Percentiles rank a stretch among this genome's conserved stretches.
phyloP scores from a whole-genome alignment of 179 eudicot genomes.

The Beta lomatogona region DNA sequence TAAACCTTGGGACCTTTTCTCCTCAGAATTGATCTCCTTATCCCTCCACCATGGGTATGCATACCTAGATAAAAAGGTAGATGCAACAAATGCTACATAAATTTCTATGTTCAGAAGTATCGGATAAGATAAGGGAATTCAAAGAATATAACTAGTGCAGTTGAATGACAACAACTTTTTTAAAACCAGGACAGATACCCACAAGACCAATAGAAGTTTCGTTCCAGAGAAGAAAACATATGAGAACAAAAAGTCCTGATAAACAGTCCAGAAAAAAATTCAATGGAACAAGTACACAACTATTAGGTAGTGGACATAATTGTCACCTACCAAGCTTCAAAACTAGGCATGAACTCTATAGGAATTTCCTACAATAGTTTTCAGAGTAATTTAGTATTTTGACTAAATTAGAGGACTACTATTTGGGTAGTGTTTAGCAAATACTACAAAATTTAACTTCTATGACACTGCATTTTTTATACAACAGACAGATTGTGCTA shows the following conservation, averaged over 20 bases:
- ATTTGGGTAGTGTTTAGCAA: too few relatives aligned
- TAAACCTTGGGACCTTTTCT: constrained; percentile 77
- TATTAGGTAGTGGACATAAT: not conserved
- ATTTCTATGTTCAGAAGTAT: not conserved
- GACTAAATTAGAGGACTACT: too few relatives aligned
- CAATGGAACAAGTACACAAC: too few relatives aligned
- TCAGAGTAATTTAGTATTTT: too few relatives aligned
- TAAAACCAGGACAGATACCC: not conserved
- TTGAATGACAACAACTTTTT: not conserved
- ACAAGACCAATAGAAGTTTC: not conserved
- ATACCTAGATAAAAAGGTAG: constrained; percentile 50
- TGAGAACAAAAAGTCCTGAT: not conserved
- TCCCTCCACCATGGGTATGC: constrained; percentile 99
- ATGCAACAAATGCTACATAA: not conserved
- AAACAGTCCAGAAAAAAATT: not conserved
- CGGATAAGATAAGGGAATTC: constrained; percentile 6
- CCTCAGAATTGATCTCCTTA: constrained; percentile 86
- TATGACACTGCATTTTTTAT: too few relatives aligned
- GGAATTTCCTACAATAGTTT: too few relatives aligned
- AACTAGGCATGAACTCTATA: not conserved
- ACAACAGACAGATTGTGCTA: too few relatives aligned
- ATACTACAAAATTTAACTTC: too few relatives aligned
- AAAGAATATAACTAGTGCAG: not conserved
- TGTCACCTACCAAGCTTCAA: not conserved
- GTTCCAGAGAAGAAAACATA: not conserved